Evolutionary conservation across 2,329 filamentous ascomycete genomes (phyloP).

Genomic region (Periconia macrospinosa): DNA sequence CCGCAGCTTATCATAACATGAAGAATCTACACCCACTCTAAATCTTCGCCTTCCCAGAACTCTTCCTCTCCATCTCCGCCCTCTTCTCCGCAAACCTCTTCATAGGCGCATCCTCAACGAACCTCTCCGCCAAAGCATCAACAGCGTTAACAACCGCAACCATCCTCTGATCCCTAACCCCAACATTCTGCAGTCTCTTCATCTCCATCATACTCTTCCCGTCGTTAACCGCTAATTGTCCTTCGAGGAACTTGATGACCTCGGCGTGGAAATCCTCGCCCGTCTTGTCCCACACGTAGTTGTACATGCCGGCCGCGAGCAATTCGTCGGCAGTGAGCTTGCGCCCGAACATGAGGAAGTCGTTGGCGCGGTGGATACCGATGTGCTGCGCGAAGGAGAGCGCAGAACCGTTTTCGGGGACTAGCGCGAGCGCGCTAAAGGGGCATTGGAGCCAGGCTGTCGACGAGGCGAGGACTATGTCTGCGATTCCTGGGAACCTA

Average conservation of each 20-base stretch:
- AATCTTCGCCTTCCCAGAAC: constrained; percentile 33
- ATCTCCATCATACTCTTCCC: constrained; percentile 57
- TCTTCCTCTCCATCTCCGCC: constrained; percentile 37
- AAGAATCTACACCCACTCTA: constrained; percentile 2
- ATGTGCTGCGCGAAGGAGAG: constrained; percentile 51
- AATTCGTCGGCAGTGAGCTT: constrained; percentile 50
- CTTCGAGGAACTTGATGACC: constrained; percentile 47
- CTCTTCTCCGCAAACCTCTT: constrained; percentile 50
- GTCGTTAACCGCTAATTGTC: constrained; percentile 50
- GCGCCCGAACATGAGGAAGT: constrained; percentile 56
- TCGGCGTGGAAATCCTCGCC: constrained; percentile 46
- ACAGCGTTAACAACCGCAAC: constrained; percentile 52
- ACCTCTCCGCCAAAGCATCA: constrained; percentile 53
- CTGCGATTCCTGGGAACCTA: constrained; percentile 49
- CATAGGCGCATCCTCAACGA: constrained; percentile 51
- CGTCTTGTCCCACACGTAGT: constrained; percentile 47
- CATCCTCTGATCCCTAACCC: constrained; percentile 48
- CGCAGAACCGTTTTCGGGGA: constrained; percentile 54
- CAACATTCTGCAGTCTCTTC: constrained; percentile 54
- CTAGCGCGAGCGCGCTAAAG: constrained; percentile 52
- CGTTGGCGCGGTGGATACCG: constrained; percentile 54
- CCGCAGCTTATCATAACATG: not conserved
- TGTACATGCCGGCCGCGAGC: constrained; percentile 50
- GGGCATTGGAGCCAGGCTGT: constrained; percentile 53
- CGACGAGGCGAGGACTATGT: constrained; percentile 52